Evolutionary conservation across 306 rosid species (phyloP).

Genomic region (Inga leiocalycina): DNA sequence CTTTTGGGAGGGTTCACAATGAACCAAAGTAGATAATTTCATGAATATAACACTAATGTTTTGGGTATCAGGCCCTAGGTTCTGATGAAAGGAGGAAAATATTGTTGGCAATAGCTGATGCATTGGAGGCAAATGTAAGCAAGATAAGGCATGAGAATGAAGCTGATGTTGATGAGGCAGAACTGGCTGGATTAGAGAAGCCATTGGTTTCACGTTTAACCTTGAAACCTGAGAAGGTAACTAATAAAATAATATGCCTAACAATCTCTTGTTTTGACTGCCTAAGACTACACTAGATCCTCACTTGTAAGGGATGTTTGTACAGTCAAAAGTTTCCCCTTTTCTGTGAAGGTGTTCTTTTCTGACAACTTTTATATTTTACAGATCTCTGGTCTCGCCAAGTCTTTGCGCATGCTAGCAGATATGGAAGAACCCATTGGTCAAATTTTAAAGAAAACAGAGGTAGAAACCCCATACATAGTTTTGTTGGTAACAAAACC

Average conservation of each 20-base stretch:
- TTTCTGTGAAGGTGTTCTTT: neutral
- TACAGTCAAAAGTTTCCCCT: neutral
- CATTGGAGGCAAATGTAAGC: constrained; percentile 73
- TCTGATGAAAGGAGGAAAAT: constrained; percentile 72
- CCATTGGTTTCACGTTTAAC: constrained; percentile 78
- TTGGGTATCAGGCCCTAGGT: constrained; percentile 53
- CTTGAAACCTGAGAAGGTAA: constrained; percentile 75
- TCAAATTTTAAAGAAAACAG: constrained; percentile 67
- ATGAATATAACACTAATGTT: constrained; percentile 19
- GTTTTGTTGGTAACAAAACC: constrained; percentile 3
- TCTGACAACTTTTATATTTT: constrained; percentile 21
- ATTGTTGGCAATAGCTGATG: constrained; percentile 80
- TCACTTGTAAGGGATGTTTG: neutral
- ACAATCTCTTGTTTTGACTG: neutral
- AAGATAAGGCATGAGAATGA: constrained; percentile 60
- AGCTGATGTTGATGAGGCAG: constrained; percentile 64
- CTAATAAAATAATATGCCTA: neutral
- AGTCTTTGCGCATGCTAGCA: constrained; percentile 74
- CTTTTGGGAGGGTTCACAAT: neutral
- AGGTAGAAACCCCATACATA: constrained; percentile 49
- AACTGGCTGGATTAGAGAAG: constrained; percentile 61
- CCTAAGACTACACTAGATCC: constrained; percentile 3
- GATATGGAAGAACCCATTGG: constrained; percentile 90
- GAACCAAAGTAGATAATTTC: constrained; percentile 10
- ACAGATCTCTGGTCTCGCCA: constrained; percentile 73